These are phyloP conservation scores for Leccinellum luteum DNA, from an alignment of 768 basidiomycete species.

Conservation along the genomic window DNA sequence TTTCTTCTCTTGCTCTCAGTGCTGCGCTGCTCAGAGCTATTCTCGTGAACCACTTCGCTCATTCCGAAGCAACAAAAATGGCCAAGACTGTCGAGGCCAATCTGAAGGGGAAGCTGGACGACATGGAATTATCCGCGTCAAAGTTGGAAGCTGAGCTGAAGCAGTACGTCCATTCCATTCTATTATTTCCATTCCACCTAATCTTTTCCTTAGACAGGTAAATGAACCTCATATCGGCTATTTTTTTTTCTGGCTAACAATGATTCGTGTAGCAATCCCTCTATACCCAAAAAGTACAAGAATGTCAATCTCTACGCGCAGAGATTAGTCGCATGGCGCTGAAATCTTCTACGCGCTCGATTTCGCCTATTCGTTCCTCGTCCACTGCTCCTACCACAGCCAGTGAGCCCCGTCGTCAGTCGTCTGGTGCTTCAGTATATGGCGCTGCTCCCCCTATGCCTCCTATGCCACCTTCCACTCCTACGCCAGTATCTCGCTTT, in stretches of 20 bases:
- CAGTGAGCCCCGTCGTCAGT: slow-evolving; percentile 30
- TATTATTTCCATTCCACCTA: slow-evolving; percentile 10
- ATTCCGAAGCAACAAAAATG: slow-evolving; percentile 70
- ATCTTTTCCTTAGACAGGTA: slow-evolving; percentile 52
- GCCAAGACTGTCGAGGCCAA: slow-evolving; percentile 61
- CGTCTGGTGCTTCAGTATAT: slow-evolving; percentile 35
- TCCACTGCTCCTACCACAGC: slow-evolving; percentile 25
- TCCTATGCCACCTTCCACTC: slow-evolving; percentile 44
- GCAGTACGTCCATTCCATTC: slow-evolving; percentile 49
- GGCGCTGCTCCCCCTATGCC: slow-evolving; percentile 27
- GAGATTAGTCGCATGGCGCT: slow-evolving; percentile 57
- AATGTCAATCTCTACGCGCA: slow-evolving; percentile 63
- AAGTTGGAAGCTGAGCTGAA: slow-evolving; percentile 70
- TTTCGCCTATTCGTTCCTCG: slow-evolving; percentile 25
- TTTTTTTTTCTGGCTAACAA: slow-evolving; percentile 10
- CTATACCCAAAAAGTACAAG: slow-evolving; percentile 67
- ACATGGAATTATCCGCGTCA: slow-evolving; percentile 52
- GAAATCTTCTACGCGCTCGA: slow-evolving; percentile 26
- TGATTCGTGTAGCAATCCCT: slow-evolving; percentile 47
- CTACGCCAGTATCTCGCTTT: slow-evolving; percentile 51
- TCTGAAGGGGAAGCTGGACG: slow-evolving; percentile 65
- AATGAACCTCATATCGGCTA: slow-evolving; percentile 28
- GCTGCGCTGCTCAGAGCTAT: slow-evolving; percentile 79
- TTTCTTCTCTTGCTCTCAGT: slow-evolving; percentile 69
- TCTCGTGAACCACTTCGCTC: slow-evolving; percentile 77